Conservation (phyloP, 768 basidiomycete species). For the Rhodotorula kratochvilovae region DNA sequence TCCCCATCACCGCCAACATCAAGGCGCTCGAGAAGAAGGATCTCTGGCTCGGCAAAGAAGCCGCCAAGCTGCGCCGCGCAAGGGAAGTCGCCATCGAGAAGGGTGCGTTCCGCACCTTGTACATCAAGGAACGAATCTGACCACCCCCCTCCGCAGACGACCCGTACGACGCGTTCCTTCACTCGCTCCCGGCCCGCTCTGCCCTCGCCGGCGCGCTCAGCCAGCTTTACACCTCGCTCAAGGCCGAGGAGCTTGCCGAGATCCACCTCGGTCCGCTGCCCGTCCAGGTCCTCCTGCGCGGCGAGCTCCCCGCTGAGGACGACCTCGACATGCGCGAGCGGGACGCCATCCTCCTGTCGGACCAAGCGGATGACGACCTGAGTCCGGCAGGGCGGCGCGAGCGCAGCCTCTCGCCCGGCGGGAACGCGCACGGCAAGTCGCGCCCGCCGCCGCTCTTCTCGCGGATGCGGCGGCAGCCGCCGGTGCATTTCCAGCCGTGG, state of each 20-base stretch:
- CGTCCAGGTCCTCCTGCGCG: slow-evolving; percentile 76
- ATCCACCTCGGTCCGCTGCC: slow-evolving; percentile 73
- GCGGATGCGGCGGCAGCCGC: slow-evolving; percentile 47
- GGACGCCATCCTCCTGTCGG: slow-evolving; percentile 42
- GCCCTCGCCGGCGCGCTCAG: slow-evolving; percentile 63
- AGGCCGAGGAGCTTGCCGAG: slow-evolving; percentile 68
- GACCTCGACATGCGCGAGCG: slow-evolving; percentile 57
- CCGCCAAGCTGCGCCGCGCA: slow-evolving; percentile 63
- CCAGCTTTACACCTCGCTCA: slow-evolving; percentile 74
- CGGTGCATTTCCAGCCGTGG: slow-evolving; percentile 67
- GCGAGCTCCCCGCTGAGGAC: slow-evolving; percentile 57
- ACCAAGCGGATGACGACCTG: background rate
- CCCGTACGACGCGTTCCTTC: slow-evolving; percentile 43
- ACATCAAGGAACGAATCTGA: background rate
- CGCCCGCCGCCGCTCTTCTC: slow-evolving; percentile 31
- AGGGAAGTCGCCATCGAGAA: slow-evolving; percentile 66
- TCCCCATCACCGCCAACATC: slow-evolving; percentile 67
- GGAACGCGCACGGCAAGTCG: slow-evolving; percentile 12
- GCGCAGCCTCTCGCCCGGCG: slow-evolving; percentile 22
- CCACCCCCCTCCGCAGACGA: slow-evolving; percentile 39
- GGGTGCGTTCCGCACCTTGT: slow-evolving; percentile 49
- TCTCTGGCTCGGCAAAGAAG: slow-evolving; percentile 79
- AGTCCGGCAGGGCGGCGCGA: background rate
- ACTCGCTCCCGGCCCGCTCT: slow-evolving; percentile 56
- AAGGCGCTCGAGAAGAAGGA: slow-evolving; percentile 83